Conservation (phyloP, 2,329 filamentous ascomycete species). For the Clathrospora elynae region DNA sequence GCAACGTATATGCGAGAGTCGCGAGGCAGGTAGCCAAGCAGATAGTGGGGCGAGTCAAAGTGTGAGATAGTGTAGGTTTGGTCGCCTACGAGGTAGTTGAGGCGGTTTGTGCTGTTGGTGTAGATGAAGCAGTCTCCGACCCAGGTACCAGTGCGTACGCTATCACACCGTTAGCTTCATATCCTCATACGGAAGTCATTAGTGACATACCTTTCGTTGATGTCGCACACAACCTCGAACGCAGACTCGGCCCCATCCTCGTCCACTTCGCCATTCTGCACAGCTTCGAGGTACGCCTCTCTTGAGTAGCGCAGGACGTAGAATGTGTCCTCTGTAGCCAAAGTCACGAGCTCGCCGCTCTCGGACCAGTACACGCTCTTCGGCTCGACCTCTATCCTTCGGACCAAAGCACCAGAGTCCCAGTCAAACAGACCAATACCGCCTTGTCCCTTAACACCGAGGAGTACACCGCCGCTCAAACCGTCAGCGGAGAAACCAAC, state of each 20-base stretch:
- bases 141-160: conserved; percentile 94
- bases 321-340: conserved; percentile 93
- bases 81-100: conserved; percentile 97
- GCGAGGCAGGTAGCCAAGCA: conserved; percentile 91
- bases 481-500: conserved; percentile 96
- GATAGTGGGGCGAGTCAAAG: conserved; percentile 94
- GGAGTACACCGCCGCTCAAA: conserved; percentile 81
- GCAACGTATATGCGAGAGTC: conserved; percentile 94
- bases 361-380: conserved; percentile 92
- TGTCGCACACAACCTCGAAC: conserved; percentile 95
- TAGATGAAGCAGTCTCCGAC: conserved; percentile 99
- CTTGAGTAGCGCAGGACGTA: conserved; percentile 92
- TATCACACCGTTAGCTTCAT: conserved; percentile 43
- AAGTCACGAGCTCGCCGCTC: conserved; percentile 86
- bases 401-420: conserved; percentile 84
- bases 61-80: conserved; percentile 97
- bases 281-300: conserved; percentile 82
- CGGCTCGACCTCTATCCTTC: conserved; percentile 83
- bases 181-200: conserved; percentile 6
- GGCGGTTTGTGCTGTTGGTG: conserved; percentile 92
- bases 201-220: conserved; percentile 76
- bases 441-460: conserved; percentile 93
- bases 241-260: conserved; percentile 92
- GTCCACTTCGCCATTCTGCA: conserved; percentile 81
- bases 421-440: conserved; percentile 97